Percentiles rank a stretch among this genome's conserved stretches.
phyloP scores from a whole-genome alignment of 129 eudicot genomes.

The Flaveria trinervia region DNA sequence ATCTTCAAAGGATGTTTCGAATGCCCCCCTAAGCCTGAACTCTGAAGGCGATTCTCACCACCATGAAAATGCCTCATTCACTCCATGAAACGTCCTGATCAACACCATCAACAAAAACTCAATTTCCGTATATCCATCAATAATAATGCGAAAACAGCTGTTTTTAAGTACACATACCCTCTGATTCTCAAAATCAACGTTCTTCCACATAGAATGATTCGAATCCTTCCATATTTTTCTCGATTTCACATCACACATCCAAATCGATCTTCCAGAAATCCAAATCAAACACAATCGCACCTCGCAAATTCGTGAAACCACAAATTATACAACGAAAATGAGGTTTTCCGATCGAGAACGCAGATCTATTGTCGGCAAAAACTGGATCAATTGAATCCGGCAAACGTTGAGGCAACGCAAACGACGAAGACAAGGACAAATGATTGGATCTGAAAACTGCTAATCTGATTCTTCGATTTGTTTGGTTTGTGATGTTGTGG shows the following conservation, averaged over 20 bases:
- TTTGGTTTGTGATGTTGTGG: slow-evolving; percentile 31
- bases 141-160: slow-evolving; percentile 4
- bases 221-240: slow-evolving; percentile 19
- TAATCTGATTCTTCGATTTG: slow-evolving; percentile 15
- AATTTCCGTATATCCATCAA: slow-evolving; percentile 3
- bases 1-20: slow-evolving; percentile 5
- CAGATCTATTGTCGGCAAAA: slow-evolving; percentile 13
- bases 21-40: slow-evolving; percentile 15
- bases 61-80: slow-evolving; percentile 23
- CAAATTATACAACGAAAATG: background rate
- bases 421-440: background rate
- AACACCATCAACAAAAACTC: slow-evolving; percentile 19
- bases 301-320: slow-evolving; percentile 9
- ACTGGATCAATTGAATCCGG: slow-evolving; percentile 19
- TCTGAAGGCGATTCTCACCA: slow-evolving; percentile 21
- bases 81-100: slow-evolving; percentile 22
- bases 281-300: slow-evolving; percentile 14
- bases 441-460: slow-evolving; percentile 6
- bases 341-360: slow-evolving; percentile 11
- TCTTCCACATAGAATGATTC: background rate
- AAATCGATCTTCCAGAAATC: slow-evolving; percentile 19
- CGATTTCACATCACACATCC: slow-evolving; percentile 13
- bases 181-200: background rate
- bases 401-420: slow-evolving; percentile 11
- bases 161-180: slow-evolving; percentile 13